These are phyloP conservation scores for Trichomonascaceae sp. DNA, from an alignment of 1,139 yeast species.

Conservation along the genomic window DNA sequence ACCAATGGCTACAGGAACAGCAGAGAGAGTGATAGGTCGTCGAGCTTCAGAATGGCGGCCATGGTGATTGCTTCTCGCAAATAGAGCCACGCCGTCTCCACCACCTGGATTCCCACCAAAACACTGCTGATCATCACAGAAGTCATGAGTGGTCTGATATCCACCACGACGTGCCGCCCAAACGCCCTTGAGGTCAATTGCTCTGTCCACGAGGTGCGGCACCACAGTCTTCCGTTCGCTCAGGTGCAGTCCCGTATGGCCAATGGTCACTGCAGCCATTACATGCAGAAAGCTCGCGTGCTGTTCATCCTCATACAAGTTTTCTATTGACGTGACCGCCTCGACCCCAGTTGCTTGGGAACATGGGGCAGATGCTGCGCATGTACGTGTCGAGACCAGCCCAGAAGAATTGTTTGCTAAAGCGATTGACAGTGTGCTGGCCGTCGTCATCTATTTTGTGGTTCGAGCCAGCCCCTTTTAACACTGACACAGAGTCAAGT, in stretches of 20 bases:
- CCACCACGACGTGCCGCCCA: constrained; percentile 7
- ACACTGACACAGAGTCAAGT: no score
- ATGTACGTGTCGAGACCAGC: constrained; percentile 6
- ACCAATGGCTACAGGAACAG: constrained; percentile 12
- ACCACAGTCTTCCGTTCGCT: no score
- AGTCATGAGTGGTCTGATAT: background rate
- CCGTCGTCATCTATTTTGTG: no score
- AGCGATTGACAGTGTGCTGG: no score
- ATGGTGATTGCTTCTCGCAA: constrained; percentile 12
- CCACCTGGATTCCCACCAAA: background rate
- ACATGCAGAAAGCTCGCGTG: constrained; percentile 10
- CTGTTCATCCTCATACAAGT: constrained; percentile 2
- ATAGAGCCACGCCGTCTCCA: constrained; percentile 9
- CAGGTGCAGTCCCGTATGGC: constrained; percentile 8
- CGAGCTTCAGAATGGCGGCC: constrained; percentile 8
- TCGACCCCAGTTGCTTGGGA: constrained; percentile 10
- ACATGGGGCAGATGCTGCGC: constrained; percentile 10
- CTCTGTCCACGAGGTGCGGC: constrained; percentile 3
- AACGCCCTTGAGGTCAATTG: constrained; percentile 8
- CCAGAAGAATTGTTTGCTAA: constrained; percentile 5
- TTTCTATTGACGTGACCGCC: constrained; percentile 6
- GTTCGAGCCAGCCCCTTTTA: no score
- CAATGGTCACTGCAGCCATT: constrained; percentile 9
- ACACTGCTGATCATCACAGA: background rate
- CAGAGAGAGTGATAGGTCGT: no score